Evolutionary conservation across 139 green algal species (phyloP).

Genomic region (Chlamydomonas applanata): DNA sequence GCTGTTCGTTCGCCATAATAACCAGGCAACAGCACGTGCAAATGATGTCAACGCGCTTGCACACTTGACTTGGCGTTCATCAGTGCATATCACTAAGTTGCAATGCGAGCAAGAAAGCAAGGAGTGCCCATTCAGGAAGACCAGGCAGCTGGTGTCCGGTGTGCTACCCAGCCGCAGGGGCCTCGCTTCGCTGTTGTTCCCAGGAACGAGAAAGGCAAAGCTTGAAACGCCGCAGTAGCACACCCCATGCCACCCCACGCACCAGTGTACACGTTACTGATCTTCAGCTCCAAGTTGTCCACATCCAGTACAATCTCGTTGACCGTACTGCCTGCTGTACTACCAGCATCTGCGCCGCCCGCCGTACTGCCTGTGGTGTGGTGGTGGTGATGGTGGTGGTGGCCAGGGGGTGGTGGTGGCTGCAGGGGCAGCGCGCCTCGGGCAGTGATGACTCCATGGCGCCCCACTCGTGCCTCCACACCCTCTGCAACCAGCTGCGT

Average conservation of each 20-base stretch:
- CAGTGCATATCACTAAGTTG: no score
- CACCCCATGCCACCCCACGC: neutral
- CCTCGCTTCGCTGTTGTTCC: no score
- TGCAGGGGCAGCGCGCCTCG: slow-evolving; percentile 62
- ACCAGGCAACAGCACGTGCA: no score
- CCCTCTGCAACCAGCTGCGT: slow-evolving; percentile 40
- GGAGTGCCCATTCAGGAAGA: no score
- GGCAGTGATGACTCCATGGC: slow-evolving; percentile 57
- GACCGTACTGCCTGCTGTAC: neutral
- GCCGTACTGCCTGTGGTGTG: neutral
- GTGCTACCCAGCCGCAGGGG: no score
- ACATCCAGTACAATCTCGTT: neutral
- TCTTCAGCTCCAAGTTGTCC: slow-evolving; percentile 2
- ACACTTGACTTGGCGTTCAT: no score
- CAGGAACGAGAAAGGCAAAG: no score
- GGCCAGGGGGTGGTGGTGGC: neutral
- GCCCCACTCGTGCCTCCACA: slow-evolving; percentile 72
- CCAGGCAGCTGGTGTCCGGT: neutral
- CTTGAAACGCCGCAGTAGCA: no score
- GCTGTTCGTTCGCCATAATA: no score
- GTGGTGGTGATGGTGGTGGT: neutral
- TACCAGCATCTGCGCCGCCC: neutral
- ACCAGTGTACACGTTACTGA: slow-evolving; percentile 16
- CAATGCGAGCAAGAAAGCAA: no score
- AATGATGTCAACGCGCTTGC: no score